Conservation (phyloP, 345 rosid species). For the Aegle marmelos region DNA sequence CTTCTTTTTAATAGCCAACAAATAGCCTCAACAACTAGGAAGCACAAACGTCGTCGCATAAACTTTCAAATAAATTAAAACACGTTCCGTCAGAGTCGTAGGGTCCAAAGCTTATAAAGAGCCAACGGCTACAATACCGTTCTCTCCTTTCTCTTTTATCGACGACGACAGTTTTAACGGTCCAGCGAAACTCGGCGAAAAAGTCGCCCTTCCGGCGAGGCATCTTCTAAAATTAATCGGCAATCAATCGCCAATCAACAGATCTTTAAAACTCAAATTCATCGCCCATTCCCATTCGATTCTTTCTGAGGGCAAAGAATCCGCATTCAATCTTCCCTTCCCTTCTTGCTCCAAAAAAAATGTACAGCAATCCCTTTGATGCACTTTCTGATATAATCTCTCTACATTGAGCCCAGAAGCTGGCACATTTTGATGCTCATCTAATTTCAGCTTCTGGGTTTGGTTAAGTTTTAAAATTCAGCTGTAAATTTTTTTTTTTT, state of each 20-base stretch:
- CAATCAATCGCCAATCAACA: slow-evolving; percentile 10
- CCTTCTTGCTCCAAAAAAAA: neutral
- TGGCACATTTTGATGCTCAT: neutral
- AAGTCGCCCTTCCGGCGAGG: slow-evolving; percentile 19
- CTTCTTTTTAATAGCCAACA: slow-evolving; percentile 2
- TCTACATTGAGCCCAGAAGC: slow-evolving; percentile 7
- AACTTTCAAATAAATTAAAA: neutral
- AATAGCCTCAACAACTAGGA: slow-evolving; percentile 14
- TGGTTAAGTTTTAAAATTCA: neutral
- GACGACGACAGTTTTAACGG: slow-evolving; percentile 21
- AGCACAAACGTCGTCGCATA: slow-evolving; percentile 5
- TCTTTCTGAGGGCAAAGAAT: slow-evolving; percentile 29
- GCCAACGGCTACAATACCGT: slow-evolving; percentile 47
- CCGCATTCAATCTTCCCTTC: neutral
- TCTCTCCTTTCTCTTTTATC: slow-evolving; percentile 11
- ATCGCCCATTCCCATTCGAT: slow-evolving; percentile 29
- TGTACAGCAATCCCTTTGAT: neutral
- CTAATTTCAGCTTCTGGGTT: slow-evolving; percentile 14
- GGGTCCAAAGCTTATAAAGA: slow-evolving; percentile 33
- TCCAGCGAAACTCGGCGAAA: slow-evolving; percentile 37
- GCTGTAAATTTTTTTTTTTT: neutral
- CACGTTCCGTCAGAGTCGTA: slow-evolving; percentile 18
- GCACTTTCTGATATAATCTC: neutral
- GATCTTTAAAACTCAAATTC: slow-evolving; percentile 11
- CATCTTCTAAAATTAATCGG: slow-evolving; percentile 14